Percentiles rank a stretch among this genome's conserved stretches.
Conservation (phyloP, 805 yeast species). For the Candida adriatica region DNA sequence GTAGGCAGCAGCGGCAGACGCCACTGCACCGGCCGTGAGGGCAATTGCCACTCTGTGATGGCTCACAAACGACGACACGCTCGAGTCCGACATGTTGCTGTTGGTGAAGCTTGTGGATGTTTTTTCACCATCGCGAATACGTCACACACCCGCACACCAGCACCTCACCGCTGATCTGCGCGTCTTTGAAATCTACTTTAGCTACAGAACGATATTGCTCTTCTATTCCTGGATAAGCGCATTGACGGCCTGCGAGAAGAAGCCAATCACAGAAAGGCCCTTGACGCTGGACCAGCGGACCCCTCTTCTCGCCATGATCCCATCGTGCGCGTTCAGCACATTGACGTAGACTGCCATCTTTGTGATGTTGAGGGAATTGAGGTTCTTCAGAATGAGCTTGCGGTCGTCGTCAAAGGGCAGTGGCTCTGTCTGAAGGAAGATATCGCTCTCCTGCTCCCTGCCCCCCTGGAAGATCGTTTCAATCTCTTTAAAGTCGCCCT, state of each 20-base stretch:
- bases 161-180: too few species aligned
- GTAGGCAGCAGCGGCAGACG: conserved; percentile 59
- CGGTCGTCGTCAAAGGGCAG: conserved; percentile 33
- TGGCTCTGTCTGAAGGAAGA: conserved; percentile 14
- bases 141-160: too few species aligned
- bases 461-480: conserved; percentile 8
- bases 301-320: conserved; percentile 75
- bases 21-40: conserved; percentile 56
- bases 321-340: conserved; percentile 78
- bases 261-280: conserved; percentile 44
- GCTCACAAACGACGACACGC: conserved; percentile 23
- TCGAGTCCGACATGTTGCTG: conserved; percentile 22
- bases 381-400: conserved; percentile 37
- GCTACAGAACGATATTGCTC: too few species aligned
- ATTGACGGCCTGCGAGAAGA: conserved; percentile 35
- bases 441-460: conserved; percentile 11
- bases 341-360: conserved; percentile 70
- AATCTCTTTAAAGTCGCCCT: conserved; percentile 1
- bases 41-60: conserved; percentile 55
- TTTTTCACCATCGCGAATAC: too few species aligned
- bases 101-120: too few species aligned
- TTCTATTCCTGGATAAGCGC: conserved; percentile 12
- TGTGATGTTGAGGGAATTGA: conserved; percentile 66
- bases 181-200: too few species aligned
- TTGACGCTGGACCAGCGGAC: conserved; percentile 38